Base-by-base conservation (phyloP, 1,284 basidiomycete genomes). In the Ganoderma sinense region DNA sequence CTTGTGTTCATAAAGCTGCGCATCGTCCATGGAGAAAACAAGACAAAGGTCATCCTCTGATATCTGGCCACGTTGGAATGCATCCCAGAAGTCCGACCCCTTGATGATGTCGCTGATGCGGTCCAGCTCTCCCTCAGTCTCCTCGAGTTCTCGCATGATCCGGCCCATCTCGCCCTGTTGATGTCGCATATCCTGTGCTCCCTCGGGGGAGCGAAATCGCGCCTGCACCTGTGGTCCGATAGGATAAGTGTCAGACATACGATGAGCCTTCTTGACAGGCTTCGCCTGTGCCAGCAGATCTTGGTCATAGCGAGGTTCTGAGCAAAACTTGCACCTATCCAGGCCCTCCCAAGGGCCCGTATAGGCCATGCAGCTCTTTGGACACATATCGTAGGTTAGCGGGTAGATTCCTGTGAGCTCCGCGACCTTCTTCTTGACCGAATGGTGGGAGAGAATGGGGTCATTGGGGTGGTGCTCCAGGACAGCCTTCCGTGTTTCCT, bases 1-100 rank as follows among this genome's bases (percentile, higher is more conserved):
- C 64, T 79, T 80, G 48, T 63, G 63, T 1, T 29, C 14, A 53
- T 79, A 81, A 0, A 81, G 76, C 65, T 81, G 80, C 0, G 76
- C 78, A 18, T 80, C 76, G 45, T 81, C 80, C 6, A 79, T 51
- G 0, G 78, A 80, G 5, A 78, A 59, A 69, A 78, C 69, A 2
- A 80, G 60, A 1, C 75, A 58, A 0, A 70, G 72, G 62, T 78
- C 74, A 14, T 75, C 36, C 0, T 58, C 36, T 2, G 23, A 26
- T 45, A 41, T 41, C 10, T 2, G 40, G 0, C 40, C 13, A 41
- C 14, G 40, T 11, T 41, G 40, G 14, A 14, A 14, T 16, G 40
- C 40, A 41, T 41, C 40, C 13, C 40, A 41, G 40, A 41, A 41
- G 40, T 41, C 40, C 10, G 40, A 14, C 4, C 40, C 40, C 13